Conservation (phyloP, 345 rosid species). For the Jatropha curcas region DNA sequence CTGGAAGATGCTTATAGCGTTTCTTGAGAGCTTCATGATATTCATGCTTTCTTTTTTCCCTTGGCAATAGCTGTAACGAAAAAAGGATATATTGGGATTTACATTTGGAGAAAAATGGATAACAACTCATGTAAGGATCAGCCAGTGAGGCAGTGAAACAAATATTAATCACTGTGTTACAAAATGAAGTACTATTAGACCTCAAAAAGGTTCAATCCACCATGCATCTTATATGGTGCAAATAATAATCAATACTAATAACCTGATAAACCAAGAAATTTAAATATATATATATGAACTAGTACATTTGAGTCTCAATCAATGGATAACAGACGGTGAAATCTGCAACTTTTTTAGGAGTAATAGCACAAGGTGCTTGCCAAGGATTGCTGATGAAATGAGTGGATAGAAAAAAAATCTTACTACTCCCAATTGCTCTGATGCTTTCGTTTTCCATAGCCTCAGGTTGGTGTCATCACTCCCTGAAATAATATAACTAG, state of each 20-base stretch:
- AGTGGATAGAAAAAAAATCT: slow-evolving; percentile 24
- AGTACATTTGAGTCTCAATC: no score
- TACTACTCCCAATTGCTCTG: slow-evolving; percentile 97
- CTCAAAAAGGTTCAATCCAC: no score
- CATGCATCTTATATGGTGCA: no score
- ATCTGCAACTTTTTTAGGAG: background rate
- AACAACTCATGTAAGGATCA: background rate
- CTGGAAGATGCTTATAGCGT: slow-evolving; percentile 86
- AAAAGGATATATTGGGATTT: slow-evolving; percentile 1
- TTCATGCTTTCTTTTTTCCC: slow-evolving; percentile 80
- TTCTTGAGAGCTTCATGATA: slow-evolving; percentile 81
- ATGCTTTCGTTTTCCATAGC: slow-evolving; percentile 97
- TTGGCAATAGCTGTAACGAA: slow-evolving; percentile 69
- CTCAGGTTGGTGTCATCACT: slow-evolving; percentile 96
- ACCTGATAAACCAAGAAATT: background rate
- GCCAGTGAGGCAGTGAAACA: background rate
- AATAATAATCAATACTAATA: background rate
- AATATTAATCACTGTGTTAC: background rate
- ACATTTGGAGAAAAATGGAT: background rate
- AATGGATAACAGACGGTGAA: no score
- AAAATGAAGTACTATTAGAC: background rate
- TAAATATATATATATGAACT: background rate
- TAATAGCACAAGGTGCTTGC: background rate
- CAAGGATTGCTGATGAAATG: background rate
- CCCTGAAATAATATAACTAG: slow-evolving; percentile 86